A percentile compares a stretch with the other conserved stretches of the same genome.
Conservation (phyloP, 352 stramenopile genomes). For the Globisporangium rhizosaccharum region DNA sequence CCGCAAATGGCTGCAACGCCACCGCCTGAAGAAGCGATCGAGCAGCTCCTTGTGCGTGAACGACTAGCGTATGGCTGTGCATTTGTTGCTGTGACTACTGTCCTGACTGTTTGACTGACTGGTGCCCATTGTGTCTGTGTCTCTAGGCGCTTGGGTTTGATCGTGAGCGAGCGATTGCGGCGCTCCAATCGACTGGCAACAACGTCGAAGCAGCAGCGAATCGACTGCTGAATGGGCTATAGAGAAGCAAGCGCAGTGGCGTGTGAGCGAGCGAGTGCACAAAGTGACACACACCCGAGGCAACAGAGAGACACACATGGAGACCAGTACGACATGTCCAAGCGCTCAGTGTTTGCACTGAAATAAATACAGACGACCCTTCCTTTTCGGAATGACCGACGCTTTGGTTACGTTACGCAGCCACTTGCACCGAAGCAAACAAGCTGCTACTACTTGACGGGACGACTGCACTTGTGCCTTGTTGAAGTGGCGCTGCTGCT, state of each 20-base stretch:
- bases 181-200: conserved; percentile 71
- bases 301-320: background rate
- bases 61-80: conserved; percentile 1
- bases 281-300: background rate
- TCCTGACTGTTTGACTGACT: too few species aligned
- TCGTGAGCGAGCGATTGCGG: conserved; percentile 57
- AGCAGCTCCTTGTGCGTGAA: conserved; percentile 64
- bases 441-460: too few species aligned
- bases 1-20: conserved; percentile 58
- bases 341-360: too few species aligned
- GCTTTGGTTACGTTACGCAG: too few species aligned
- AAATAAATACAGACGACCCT: background rate
- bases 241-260: conserved; percentile 4
- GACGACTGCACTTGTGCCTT: too few species aligned
- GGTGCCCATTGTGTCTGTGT: background rate
- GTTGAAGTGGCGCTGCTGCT: background rate
- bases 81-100: background rate
- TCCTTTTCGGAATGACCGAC: too few species aligned
- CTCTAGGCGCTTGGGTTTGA: conserved; percentile 64
- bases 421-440: too few species aligned
- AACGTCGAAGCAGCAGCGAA: conserved; percentile 87
- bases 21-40: conserved; percentile 66
- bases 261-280: background rate
- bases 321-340: too few species aligned
- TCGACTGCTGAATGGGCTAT: conserved; percentile 70